A percentile compares a stretch with the other conserved stretches of the same genome.
These are phyloP conservation scores for Eucalyptus lansdowneana DNA, from an alignment of 345 rosid species.

Conservation along the genomic window DNA sequence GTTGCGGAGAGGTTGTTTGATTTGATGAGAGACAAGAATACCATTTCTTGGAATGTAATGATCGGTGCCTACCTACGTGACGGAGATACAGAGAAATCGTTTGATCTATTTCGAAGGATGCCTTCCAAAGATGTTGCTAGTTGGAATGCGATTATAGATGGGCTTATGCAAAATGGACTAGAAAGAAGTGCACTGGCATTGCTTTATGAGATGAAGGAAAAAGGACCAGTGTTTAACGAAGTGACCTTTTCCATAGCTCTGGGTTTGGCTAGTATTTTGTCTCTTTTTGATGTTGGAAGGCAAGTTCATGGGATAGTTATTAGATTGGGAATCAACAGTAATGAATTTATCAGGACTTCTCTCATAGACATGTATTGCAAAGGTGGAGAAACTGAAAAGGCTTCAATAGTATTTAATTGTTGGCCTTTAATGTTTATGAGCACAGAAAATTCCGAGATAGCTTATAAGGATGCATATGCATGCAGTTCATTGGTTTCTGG, in stretches of 20 bases:
- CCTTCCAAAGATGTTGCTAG: slow-evolving; percentile 17
- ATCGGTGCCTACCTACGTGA: slow-evolving; percentile 9
- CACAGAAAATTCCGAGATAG: not conserved
- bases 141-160: slow-evolving; percentile 42
- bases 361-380: slow-evolving; percentile 40
- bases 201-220: slow-evolving; percentile 23
- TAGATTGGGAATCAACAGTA: slow-evolving; percentile 4
- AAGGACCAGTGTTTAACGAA: slow-evolving; percentile 12
- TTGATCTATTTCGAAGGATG: slow-evolving; percentile 17
- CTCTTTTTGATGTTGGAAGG: slow-evolving; percentile 18
- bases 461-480: not conserved
- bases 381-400: slow-evolving; percentile 26
- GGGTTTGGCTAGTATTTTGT: slow-evolving; percentile 22
- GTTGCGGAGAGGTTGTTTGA: slow-evolving; percentile 18
- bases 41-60: slow-evolving; percentile 36
- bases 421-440: not conserved
- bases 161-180: slow-evolving; percentile 20
- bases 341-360: slow-evolving; percentile 27
- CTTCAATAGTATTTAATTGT: slow-evolving; percentile 1
- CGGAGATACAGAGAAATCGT: slow-evolving; percentile 20
- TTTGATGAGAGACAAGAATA: slow-evolving; percentile 15
- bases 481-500: slow-evolving; percentile 44
- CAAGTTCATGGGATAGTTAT: slow-evolving; percentile 25
- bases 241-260: slow-evolving; percentile 30
- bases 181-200: slow-evolving; percentile 20